Percentiles rank a stretch among this genome's conserved stretches.
These are phyloP conservation scores for Gaertneriomyces sp. DNA, from an alignment of 192 early-diverging fungal genomes.

Conservation along the genomic window DNA sequence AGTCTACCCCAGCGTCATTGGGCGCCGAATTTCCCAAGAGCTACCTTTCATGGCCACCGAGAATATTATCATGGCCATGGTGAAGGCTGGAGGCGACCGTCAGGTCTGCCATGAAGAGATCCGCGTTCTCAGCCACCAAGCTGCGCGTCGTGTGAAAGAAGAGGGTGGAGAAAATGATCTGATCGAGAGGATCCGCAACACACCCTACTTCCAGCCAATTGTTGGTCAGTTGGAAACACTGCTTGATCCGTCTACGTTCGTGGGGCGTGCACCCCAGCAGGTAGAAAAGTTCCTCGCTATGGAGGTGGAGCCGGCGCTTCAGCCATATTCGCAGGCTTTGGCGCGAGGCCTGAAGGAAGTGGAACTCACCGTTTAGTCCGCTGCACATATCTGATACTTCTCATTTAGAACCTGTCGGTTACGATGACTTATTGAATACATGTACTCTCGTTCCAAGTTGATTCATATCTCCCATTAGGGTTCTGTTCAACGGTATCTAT, in stretches of 20 bases:
- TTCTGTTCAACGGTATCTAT: no score
- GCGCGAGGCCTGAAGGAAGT: slow-evolving; percentile 57
- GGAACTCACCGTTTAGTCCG: slow-evolving; percentile 65
- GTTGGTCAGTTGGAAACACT: slow-evolving; percentile 61
- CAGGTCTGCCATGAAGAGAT: slow-evolving; percentile 97
- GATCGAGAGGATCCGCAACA: slow-evolving; percentile 80
- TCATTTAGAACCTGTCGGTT: no score
- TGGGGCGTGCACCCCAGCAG: slow-evolving; percentile 92
- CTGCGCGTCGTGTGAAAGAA: slow-evolving; percentile 85
- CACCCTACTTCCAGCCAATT: slow-evolving; percentile 86
- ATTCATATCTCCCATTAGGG: no score
- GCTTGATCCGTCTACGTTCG: slow-evolving; percentile 86
- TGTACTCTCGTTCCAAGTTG: no score
- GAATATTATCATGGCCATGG: slow-evolving; percentile 99
- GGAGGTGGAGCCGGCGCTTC: slow-evolving; percentile 80
- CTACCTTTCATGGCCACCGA: slow-evolving; percentile 99
- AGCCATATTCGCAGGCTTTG: slow-evolving; percentile 66
- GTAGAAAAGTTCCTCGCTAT: slow-evolving; percentile 77
- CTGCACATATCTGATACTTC: no score
- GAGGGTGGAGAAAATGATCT: slow-evolving; percentile 93
- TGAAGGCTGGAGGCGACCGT: slow-evolving; percentile 91
- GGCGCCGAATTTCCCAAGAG: slow-evolving; percentile 84
- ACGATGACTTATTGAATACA: no score
- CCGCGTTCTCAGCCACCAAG: slow-evolving; percentile 90
- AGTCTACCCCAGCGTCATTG: slow-evolving; percentile 94